A percentile compares a stretch with the other conserved stretches of the same genome.
Conservation (phyloP, 2,329 filamentous ascomycete genomes). For the Phialophora verrucosa region DNA sequence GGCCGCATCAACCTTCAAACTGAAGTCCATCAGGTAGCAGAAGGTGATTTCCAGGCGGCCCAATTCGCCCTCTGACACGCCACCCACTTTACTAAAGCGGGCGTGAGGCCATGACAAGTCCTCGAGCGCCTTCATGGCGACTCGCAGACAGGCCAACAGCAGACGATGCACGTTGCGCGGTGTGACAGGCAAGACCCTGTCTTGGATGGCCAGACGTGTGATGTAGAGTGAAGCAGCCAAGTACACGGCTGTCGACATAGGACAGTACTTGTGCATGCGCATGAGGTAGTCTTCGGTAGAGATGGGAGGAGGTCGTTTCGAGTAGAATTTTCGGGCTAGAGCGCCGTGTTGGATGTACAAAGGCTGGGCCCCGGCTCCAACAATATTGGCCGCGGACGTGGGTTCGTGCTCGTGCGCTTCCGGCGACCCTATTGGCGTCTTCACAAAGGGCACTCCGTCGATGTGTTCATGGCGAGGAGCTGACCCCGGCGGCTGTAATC, state of each 20-base stretch:
- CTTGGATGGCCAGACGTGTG: constrained; percentile 76
- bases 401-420: constrained; percentile 59
- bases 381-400: constrained; percentile 49
- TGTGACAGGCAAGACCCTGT: constrained; percentile 79
- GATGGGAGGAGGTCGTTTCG: constrained; percentile 83
- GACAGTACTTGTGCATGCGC: constrained; percentile 87
- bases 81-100: constrained; percentile 84
- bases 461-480: constrained; percentile 50
- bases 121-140: constrained; percentile 94
- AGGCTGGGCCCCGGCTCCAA: constrained; percentile 71
- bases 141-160: constrained; percentile 79
- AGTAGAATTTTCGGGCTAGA: constrained; percentile 92
- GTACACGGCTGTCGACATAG: constrained; percentile 92
- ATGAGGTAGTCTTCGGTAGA: constrained; percentile 81
- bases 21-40: constrained; percentile 84
- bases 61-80: constrained; percentile 81
- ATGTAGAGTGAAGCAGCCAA: constrained; percentile 89
- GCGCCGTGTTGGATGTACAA: constrained; percentile 79
- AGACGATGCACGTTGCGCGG: constrained; percentile 84
- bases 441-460: constrained; percentile 44
- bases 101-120: constrained; percentile 86
- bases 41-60: constrained; percentile 87
- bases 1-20: constrained; percentile 69
- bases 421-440: constrained; percentile 53
- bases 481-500: constrained; percentile 44